phyloP scores from a whole-genome alignment of 805 yeast genomes.

The Spathaspora passalidarum region DNA sequence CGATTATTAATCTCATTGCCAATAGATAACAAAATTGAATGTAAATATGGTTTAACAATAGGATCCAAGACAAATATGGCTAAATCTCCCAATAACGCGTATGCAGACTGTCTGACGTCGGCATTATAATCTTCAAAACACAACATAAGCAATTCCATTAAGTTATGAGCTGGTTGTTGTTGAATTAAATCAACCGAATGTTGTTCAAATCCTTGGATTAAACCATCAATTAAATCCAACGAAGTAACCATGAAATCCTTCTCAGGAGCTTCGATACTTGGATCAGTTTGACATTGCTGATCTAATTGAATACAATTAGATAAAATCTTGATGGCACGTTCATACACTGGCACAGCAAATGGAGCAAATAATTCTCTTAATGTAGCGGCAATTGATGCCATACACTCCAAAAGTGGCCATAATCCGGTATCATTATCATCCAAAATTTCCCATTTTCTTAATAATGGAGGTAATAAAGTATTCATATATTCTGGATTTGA shows the following conservation, averaged over 20 bases:
- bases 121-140: constrained; percentile 73
- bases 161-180: constrained; percentile 26
- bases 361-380: constrained; percentile 84
- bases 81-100: constrained; percentile 88
- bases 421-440: constrained; percentile 78
- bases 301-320: constrained; percentile 65
- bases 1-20: constrained; percentile 63
- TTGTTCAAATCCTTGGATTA: constrained; percentile 81
- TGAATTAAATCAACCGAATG: constrained; percentile 56
- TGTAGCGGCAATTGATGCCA: constrained; percentile 87
- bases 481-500: constrained; percentile 57
- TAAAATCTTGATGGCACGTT: constrained; percentile 70
- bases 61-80: constrained; percentile 53
- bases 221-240: constrained; percentile 85
- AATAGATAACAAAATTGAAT: constrained; percentile 59
- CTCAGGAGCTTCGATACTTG: constrained; percentile 73
- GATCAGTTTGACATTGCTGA: constrained; percentile 60
- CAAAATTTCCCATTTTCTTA: constrained; percentile 74
- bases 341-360: constrained; percentile 82
- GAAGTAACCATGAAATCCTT: constrained; percentile 88
- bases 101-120: constrained; percentile 92
- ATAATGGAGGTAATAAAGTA: constrained; percentile 73
- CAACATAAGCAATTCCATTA: constrained; percentile 61
- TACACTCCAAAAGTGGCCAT: constrained; percentile 91
- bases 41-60: constrained; percentile 46